Percentiles rank a stretch among this genome's conserved stretches.
Evolutionary conservation across 139 green algal species (phyloP).

Genomic region (Haematococcus sp.): DNA sequence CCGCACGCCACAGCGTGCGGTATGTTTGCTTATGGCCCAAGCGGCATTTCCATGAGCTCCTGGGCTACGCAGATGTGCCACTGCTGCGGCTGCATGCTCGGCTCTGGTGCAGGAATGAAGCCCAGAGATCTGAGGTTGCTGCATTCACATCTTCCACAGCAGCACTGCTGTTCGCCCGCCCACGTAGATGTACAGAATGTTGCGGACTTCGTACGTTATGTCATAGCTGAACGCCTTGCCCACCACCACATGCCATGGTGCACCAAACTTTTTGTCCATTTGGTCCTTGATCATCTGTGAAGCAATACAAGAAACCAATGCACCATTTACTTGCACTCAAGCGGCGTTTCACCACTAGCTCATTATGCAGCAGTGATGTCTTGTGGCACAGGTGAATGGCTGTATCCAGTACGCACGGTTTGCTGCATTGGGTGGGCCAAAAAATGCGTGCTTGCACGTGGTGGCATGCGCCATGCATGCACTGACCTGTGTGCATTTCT

Average conservation of each 20-base stretch:
- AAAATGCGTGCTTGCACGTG: too few species aligned
- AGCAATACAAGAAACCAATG: background rate
- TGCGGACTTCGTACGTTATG: slow-evolving; percentile 83
- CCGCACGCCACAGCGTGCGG: too few species aligned
- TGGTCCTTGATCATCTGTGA: slow-evolving; percentile 83
- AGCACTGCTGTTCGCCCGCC: slow-evolving; percentile 77
- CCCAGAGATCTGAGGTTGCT: too few species aligned
- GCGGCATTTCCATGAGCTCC: too few species aligned
- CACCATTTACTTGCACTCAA: background rate
- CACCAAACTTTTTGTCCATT: slow-evolving; percentile 94
- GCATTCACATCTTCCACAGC: slow-evolving; percentile 87
- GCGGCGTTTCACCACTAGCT: too few species aligned
- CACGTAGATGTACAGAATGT: slow-evolving; percentile 84
- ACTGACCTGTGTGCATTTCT: slow-evolving; percentile 81
- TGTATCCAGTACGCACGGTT: background rate
- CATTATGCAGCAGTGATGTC: background rate
- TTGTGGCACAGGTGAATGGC: background rate
- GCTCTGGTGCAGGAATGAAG: too few species aligned
- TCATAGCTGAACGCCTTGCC: slow-evolving; percentile 83
- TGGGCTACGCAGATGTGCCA: too few species aligned
- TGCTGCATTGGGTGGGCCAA: background rate
- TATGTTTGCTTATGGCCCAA: too few species aligned
- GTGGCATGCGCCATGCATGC: background rate
- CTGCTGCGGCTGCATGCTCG: too few species aligned
- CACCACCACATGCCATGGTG: slow-evolving; percentile 85